Evolutionary conservation across 78 protist genomes (phyloP).

Genomic region (Diacronema lutheri): DNA sequence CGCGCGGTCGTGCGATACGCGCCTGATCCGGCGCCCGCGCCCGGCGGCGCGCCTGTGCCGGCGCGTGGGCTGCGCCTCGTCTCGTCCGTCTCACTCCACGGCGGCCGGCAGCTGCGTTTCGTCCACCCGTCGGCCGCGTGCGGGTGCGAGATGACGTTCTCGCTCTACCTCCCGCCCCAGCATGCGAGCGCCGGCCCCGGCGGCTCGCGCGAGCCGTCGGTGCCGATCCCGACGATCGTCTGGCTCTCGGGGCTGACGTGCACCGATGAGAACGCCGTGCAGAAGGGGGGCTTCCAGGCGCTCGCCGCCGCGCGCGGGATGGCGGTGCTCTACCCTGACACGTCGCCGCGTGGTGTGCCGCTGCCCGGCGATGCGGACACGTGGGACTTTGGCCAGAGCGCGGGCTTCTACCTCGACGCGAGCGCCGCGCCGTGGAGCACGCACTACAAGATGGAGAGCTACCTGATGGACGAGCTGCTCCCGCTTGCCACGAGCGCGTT

Average conservation of each 20-base stretch:
- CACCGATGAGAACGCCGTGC: conserved; percentile 47
- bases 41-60: too few species aligned
- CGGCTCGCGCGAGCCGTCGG: too few species aligned
- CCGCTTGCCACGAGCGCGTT: conserved; percentile 33
- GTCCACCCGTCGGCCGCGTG: neutral
- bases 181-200: too few species aligned
- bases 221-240: conserved; percentile 4
- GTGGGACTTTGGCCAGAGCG: conserved; percentile 76
- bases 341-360: conserved; percentile 74
- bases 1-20: conserved; percentile 9
- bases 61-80: too few species aligned
- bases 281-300: neutral
- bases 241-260: conserved; percentile 78
- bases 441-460: conserved; percentile 80
- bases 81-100: neutral
- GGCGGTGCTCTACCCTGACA: conserved; percentile 79
- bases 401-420: conserved; percentile 88
- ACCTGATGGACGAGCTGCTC: conserved; percentile 78
- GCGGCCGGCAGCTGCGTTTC: neutral
- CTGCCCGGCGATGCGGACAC: neutral
- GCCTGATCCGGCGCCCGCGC: too few species aligned
- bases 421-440: conserved; percentile 64
- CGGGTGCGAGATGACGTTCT: conserved; percentile 11
- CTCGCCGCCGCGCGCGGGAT: conserved; percentile 51
- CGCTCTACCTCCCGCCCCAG: conserved; percentile 10